Conservation (phyloP, 306 rosid genomes). For the Delonix regia region DNA sequence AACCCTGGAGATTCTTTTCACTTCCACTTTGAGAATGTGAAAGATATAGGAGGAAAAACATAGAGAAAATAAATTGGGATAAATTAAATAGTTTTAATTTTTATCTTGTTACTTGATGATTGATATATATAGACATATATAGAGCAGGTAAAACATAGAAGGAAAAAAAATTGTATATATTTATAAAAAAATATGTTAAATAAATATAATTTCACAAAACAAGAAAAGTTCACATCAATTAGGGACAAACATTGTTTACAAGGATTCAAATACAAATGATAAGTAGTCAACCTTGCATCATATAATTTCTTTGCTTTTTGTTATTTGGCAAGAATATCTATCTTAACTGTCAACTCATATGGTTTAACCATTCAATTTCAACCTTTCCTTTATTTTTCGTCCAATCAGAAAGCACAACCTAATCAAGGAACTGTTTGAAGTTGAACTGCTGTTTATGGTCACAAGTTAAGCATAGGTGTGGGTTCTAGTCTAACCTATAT, state of each 20-base stretch:
- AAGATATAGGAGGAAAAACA: not conserved
- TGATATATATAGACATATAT: too few relatives aligned
- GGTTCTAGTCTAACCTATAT: too few relatives aligned
- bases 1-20: slow-evolving; percentile 26
- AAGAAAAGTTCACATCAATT: too few relatives aligned
- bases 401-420: not conserved
- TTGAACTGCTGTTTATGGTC: not conserved
- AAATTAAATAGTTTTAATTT: too few relatives aligned
- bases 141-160: too few relatives aligned
- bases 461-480: not conserved
- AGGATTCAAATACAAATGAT: not conserved
- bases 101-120: too few relatives aligned
- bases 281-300: not conserved
- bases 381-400: not conserved
- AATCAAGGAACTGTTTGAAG: not conserved
- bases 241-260: not conserved
- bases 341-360: not conserved
- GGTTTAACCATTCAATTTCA: not conserved
- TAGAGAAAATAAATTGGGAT: too few relatives aligned
- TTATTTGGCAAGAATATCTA: too few relatives aligned
- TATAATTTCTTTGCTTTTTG: too few relatives aligned
- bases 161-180: too few relatives aligned
- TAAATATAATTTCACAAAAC: too few relatives aligned
- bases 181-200: too few relatives aligned
- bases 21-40: not conserved